Conservation (phyloP, 2,329 filamentous ascomycete species). For the Alternaria angustiovoidea region DNA sequence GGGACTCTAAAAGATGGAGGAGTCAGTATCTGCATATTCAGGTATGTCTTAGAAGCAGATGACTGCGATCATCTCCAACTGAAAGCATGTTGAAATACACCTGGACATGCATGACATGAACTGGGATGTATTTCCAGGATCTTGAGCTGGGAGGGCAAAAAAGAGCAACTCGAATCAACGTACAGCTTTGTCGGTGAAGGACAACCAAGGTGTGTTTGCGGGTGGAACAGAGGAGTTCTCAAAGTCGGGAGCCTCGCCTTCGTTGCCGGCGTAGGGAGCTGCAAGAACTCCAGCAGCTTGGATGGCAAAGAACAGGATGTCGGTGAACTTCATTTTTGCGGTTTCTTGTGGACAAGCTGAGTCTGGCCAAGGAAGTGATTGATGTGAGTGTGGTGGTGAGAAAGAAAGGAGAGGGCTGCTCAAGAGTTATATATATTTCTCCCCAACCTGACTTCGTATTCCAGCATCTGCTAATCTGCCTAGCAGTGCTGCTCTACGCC, state of each 20-base stretch:
- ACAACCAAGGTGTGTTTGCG: not conserved
- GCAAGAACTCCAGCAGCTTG: not conserved
- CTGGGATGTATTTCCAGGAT: not conserved
- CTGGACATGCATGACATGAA: not conserved
- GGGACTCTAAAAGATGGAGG: not conserved
- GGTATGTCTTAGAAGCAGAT: not conserved
- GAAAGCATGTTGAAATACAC: not conserved
- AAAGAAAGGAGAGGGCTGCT: not conserved
- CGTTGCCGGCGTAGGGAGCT: not conserved
- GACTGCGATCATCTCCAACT: not conserved
- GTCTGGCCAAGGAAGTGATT: not conserved
- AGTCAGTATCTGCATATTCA: not conserved
- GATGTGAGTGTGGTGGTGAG: not conserved
- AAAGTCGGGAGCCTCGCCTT: not conserved
- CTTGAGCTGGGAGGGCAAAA: not conserved
- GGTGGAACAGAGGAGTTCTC: not conserved
- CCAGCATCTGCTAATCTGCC: not conserved
- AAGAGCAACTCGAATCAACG: not conserved
- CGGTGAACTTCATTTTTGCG: not conserved
- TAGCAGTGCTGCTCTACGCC: not conserved
- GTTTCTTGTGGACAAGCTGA: not conserved
- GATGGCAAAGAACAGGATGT: not conserved
- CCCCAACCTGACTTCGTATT: not conserved
- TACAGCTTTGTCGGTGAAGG: slow-evolving; percentile 4
- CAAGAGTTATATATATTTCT: not conserved